Conservation (phyloP, 805 yeast genomes). For the Kodamaea hsintzibuensis region DNA sequence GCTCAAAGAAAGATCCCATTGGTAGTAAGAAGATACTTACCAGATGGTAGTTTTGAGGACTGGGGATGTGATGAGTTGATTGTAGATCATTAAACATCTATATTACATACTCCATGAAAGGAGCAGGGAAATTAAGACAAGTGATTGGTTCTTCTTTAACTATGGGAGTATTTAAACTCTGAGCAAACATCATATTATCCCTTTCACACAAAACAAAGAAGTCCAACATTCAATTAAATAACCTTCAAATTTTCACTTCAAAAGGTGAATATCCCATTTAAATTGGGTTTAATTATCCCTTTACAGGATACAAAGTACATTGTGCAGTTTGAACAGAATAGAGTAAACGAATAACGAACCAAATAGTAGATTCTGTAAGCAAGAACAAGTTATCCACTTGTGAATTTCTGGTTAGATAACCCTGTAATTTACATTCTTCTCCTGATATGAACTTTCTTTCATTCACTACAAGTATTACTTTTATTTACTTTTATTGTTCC, state of each 20-base stretch:
- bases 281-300: neutral
- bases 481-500: neutral
- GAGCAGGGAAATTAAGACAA: neutral
- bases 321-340: neutral
- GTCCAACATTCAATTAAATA: neutral
- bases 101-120: conserved; percentile 4
- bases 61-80: conserved; percentile 99
- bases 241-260: neutral
- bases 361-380: neutral
- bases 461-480: no score
- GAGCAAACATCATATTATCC: neutral
- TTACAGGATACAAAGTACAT: neutral
- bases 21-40: conserved; percentile 92
- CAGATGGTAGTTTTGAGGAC: conserved; percentile 96
- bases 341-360: neutral
- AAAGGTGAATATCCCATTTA: neutral
- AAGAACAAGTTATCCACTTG: no score
- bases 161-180: neutral
- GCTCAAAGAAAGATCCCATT: conserved; percentile 93
- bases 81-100: conserved; percentile 59
- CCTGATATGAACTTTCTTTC: neutral
- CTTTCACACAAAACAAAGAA: neutral
- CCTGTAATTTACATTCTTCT: no score
- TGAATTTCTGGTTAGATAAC: no score
- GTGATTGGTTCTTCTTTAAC: neutral